phyloP scores from a whole-genome alignment of 1,284 basidiomycete species.

The Macrocystidia cucumis region DNA sequence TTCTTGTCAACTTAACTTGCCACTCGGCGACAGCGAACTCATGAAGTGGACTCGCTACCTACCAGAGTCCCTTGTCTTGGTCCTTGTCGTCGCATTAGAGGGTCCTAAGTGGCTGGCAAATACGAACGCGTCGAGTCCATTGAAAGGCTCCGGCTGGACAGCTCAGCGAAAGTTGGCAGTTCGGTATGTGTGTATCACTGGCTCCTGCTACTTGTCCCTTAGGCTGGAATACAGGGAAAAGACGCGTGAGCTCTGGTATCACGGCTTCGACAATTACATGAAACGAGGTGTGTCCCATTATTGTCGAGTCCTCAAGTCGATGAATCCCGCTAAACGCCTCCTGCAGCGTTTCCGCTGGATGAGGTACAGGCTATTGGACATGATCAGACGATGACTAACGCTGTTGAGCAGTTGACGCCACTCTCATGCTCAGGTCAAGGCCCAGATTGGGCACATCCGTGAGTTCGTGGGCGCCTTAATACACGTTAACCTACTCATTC shows the following conservation, averaged over 20 bases:
- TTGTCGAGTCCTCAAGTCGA: conserved; percentile 3
- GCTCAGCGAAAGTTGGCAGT: conserved; percentile 48
- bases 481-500: conserved; percentile 7
- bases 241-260: conserved; percentile 73
- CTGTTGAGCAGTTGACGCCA: conserved; percentile 59
- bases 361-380: conserved; percentile 38
- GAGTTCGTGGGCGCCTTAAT: conserved; percentile 23
- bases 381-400: conserved; percentile 8
- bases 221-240: conserved; percentile 41
- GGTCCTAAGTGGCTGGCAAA: conserved; percentile 29
- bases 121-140: conserved; percentile 24
- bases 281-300: conserved; percentile 39
- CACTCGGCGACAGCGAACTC: conserved; percentile 8
- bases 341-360: conserved; percentile 77
- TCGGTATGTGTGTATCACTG: conserved; percentile 35
- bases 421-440: conserved; percentile 81
- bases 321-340: no score
- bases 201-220: conserved; percentile 5
- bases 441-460: conserved; percentile 76
- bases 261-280: conserved; percentile 81
- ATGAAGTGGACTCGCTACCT: conserved; percentile 65
- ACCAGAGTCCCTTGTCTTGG: conserved; percentile 45
- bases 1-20: no score
- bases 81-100: conserved; percentile 39
- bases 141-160: conserved; percentile 45